Conservation (phyloP, 2,329 filamentous ascomycete species). For the Nemania abortiva region DNA sequence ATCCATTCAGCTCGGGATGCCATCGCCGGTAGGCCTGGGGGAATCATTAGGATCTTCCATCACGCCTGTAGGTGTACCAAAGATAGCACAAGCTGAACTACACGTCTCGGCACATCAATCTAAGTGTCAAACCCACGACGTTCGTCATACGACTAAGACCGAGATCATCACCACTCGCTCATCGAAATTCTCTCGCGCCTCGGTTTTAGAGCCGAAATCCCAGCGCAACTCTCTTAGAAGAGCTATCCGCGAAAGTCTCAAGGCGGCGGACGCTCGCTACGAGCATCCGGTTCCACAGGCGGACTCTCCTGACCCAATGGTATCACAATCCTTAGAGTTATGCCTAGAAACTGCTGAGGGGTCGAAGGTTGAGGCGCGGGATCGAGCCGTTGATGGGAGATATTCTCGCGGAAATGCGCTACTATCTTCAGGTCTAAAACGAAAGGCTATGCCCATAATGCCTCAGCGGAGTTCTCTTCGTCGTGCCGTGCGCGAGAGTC, state of each 20-base stretch:
- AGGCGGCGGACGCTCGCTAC: neutral
- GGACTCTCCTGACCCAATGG: neutral
- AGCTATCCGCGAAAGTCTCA: slow-evolving; percentile 28
- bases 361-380: neutral
- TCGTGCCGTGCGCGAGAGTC: slow-evolving; percentile 27
- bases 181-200: neutral
- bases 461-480: slow-evolving; percentile 33
- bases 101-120: neutral
- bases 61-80: neutral
- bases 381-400: neutral
- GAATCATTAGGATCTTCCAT: neutral
- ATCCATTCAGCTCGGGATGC: neutral
- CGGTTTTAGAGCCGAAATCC: neutral
- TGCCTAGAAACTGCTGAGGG: neutral
- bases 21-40: neutral
- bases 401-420: neutral
- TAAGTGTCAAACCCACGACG: neutral
- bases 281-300: neutral
- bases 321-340: neutral
- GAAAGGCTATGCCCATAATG: neutral
- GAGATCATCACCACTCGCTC: neutral
- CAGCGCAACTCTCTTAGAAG: slow-evolving; percentile 32
- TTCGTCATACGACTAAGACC: neutral
- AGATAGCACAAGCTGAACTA: neutral
- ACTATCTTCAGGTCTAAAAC: neutral